Percentiles rank a stretch among this genome's conserved stretches.
Evolutionary conservation across 805 yeast genomes (phyloP).

Genomic region (Metschnikowia gelsemii): DNA sequence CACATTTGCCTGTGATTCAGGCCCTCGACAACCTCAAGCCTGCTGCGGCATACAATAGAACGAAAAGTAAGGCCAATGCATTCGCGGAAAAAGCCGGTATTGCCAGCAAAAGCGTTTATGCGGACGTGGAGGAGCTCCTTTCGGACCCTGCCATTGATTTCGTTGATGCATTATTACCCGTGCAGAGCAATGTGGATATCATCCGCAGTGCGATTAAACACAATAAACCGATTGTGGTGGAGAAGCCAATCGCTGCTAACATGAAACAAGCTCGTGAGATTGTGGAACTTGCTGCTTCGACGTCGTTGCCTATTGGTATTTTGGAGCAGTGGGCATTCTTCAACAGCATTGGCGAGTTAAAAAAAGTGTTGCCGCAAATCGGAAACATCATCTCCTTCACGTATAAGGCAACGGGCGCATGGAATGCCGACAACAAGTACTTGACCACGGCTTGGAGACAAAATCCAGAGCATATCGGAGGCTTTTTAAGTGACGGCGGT

Average conservation of each 20-base stretch:
- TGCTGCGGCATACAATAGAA: slow-evolving; percentile 77
- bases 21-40: slow-evolving; percentile 54
- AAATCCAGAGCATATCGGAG: slow-evolving; percentile 90
- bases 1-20: slow-evolving; percentile 74
- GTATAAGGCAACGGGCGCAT: slow-evolving; percentile 73
- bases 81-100: slow-evolving; percentile 69
- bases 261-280: slow-evolving; percentile 77
- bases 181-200: slow-evolving; percentile 67
- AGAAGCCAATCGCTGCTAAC: slow-evolving; percentile 91
- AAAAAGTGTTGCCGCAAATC: slow-evolving; percentile 59
- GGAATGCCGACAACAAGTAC: slow-evolving; percentile 59
- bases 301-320: slow-evolving; percentile 69
- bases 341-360: slow-evolving; percentile 54
- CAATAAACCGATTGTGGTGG: slow-evolving; percentile 77
- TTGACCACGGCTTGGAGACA: slow-evolving; percentile 80
- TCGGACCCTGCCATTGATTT: slow-evolving; percentile 66
- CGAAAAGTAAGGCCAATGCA: slow-evolving; percentile 74
- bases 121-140: slow-evolving; percentile 62
- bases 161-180: slow-evolving; percentile 88
- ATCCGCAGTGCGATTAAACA: slow-evolving; percentile 69
- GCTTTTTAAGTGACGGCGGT: slow-evolving; percentile 91
- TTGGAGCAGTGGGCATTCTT: slow-evolving; percentile 86
- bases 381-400: slow-evolving; percentile 73
- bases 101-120: slow-evolving; percentile 50
- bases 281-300: slow-evolving; percentile 59